phyloP scores from a whole-genome alignment of 306 rosid genomes.

The Lathyrus aphaca region DNA sequence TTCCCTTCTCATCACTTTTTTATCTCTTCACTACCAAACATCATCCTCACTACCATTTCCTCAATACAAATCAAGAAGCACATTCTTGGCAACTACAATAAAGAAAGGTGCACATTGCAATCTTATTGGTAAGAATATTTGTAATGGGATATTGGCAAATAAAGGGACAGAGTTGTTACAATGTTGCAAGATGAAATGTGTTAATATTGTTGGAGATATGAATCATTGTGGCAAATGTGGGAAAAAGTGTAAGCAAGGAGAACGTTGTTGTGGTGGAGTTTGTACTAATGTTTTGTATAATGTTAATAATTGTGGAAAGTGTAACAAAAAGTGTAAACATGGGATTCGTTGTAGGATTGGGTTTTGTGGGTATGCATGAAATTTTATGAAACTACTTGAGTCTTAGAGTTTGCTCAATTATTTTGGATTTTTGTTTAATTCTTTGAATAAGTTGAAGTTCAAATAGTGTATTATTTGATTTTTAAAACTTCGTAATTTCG shows the following conservation, averaged over 20 bases:
- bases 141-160: conserved; percentile 8
- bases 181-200: conserved; percentile 12
- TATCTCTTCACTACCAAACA: not conserved
- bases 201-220: not conserved
- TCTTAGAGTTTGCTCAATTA: not conserved
- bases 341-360: not conserved
- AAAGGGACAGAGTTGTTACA: conserved; percentile 2
- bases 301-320: conserved; percentile 14
- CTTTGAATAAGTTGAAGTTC: not conserved
- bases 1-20: not conserved
- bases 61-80: conserved; percentile 1
- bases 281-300: not conserved
- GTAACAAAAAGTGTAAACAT: conserved; percentile 12
- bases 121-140: not conserved
- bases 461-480: not conserved
- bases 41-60: not conserved
- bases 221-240: conserved; percentile 17
- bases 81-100: conserved; percentile 4
- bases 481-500: not conserved
- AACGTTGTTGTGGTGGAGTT: conserved; percentile 5
- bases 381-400: not conserved
- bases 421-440: not conserved
- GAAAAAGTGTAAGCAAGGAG: conserved; percentile 1
- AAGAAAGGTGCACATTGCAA: conserved; percentile 2
- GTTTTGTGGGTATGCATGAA: conserved; percentile 21